Evolutionary conservation across 2,329 filamentous ascomycete genomes (phyloP), one percentile per base, ranked within the genome.

Genomic region (Phialophora chinensis): DNA sequence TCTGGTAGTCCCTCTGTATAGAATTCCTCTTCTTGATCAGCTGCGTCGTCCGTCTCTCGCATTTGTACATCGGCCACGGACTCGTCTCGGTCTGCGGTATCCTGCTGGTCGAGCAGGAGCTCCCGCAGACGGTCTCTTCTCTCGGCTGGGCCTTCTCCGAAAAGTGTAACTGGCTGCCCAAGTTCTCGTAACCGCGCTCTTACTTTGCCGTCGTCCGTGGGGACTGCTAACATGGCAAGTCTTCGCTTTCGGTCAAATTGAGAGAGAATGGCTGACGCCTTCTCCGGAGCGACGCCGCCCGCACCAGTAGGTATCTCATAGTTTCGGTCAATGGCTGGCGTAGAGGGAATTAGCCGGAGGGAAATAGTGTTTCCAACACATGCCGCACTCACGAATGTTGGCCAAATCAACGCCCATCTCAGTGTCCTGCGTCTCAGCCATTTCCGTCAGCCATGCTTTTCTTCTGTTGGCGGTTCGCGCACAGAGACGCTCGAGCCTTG

Each of bases 161-260:
- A 99, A 0, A 98, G 84, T 0, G 94, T 99, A 63, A 98, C 88
- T 11, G 95, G 95, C 76, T 99, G 91, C n/a, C 91, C 92, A 70
- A 97, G 85, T 74, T 95, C 90, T 71, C 95, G 88, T 66, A 98
- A 85, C 71, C 87, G 88, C 44, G 88, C 84, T 67, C 93, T 91
- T 56, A 99, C 93, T 73, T 91, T 88, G 68, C 86, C 89, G 82
- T 99, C 95, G 77, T 97, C 93, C 62, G 96, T 99, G 0, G 94
- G 95, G 3, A 99, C 95, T 12, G 91, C 90, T 73, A 98, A 91
- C 11, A 91, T 90, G 20, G 93, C 93, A 11, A 93, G 93, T 75
- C 92, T 87, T 74, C 93, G 88, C 79, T 97, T 97, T 68, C 94
- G 91, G 74, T 93, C 91, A 78, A 99, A 95, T 77, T 98, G 93